Base-by-base conservation (phyloP, 2,329 filamentous ascomycete genomes). In the Basipetospora chlamydospora region DNA sequence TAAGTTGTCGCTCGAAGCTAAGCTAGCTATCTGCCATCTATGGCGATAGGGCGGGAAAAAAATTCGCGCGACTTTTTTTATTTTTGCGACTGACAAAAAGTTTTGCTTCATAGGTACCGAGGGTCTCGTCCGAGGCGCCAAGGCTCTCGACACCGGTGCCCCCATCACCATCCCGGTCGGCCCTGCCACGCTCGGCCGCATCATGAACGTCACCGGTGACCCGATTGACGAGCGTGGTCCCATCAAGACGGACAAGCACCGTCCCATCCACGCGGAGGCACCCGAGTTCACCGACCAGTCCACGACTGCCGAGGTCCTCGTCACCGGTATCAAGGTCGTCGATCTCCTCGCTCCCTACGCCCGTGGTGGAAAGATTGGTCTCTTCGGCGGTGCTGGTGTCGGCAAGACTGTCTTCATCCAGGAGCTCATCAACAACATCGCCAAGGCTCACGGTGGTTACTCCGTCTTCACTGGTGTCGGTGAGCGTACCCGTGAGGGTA, bases 341-440 rank as follows among this genome's bases (percentile, higher is more conserved):
- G 90, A 98, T 65, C 77, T 98, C 50, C 79, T 98, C 58, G 90
- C 90, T 55, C 90, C 90, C 57, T 98, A 98, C 67, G 90, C 90
- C 63, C 90, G 90, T 92, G 90, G 90, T 85, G 90, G 90, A 79
- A 98, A 98, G 82, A 98, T 98, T 77, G 90, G 90, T 84, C 86
- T 98, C 53, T 98, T 98, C 72, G 90, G 90, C 70, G 90, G 90
- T 88, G 90, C 90, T 56, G 90, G 90, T 92, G 90, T 98, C 75
- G 90, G 90, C 67, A 98, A 98, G 82, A 98, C 90, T 63, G 90
- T 98, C 63, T 98, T 96, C 76, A 98, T 98, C 66, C 90, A 98
- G 77, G 90, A 98, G 73, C 72, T 98, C 61, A 98, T 98, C 73
- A 98, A 98, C 86, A 98, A 98, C 81, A 96, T 98, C 61, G 90